Evolutionary conservation across 352 stramenopile genomes (phyloP), one percentile per base, ranked within the genome.

Genomic region (Nothophytophthora sp.): DNA sequence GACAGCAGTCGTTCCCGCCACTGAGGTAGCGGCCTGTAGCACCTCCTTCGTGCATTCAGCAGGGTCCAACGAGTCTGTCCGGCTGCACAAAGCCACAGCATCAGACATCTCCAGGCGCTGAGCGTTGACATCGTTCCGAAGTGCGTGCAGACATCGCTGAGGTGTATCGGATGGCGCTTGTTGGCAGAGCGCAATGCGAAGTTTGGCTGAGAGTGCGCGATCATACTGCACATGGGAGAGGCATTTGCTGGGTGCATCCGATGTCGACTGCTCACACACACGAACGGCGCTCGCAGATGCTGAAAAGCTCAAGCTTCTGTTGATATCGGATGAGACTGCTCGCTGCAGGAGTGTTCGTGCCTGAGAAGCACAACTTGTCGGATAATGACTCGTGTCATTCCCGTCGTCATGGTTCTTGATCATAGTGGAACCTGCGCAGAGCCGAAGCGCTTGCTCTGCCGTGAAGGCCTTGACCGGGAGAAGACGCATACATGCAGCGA

Each of bases 171-270:
- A 66, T 19, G 13, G 38, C 16, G 68, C 63, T 20, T 24, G 40
- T 8, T 46, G 43, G 13, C 72, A 81, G 9, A 83, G 42, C 9
- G 54, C 28, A 18, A 76, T 46, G 1, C 50, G 55, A 20, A 68
- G 48, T 27, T 42, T 37, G 6, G 22, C 22, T 13, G 55, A 59
- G 16, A 83, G 54, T 9, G 35, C 4, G 43, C 44, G 49, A 8
- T 74, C 54, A 19, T 61, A 47, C 32, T 76, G 59, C 3, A 58
- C 56, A 29, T 55, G 58, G 23, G 32, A 15, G 24, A 83, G 44
- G 45, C 72, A 83, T 34, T 60, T 50, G 33, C 47, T 74, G 10
- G 67, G 63, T 28, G 66, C 66, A n/a, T 50, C 10, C 2, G 66
- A 76, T 4, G 27, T 70, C 1, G 59, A 50, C 10, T 60, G 16